Evolutionary conservation across 768 basidiomycete genomes (phyloP), one percentile per base, ranked within the genome.

Genomic region (Lactarius tabidus): DNA sequence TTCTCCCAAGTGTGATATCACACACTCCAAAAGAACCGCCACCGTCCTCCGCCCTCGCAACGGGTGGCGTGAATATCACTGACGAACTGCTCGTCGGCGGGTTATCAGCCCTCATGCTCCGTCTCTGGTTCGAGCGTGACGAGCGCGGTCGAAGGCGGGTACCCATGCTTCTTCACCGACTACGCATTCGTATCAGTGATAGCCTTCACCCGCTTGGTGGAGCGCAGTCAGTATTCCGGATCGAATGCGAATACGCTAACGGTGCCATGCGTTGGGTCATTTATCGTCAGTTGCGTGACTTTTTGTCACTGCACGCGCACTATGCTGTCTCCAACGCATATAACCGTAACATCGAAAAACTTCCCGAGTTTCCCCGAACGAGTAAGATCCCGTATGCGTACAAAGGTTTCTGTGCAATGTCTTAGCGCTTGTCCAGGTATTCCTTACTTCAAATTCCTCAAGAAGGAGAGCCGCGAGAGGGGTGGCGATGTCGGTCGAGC

Each of bases 221-320:
- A 26, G 78, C 84, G 53, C 90, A 90, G 72, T 85, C 91, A 6
- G 86, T 93, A 2, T 95, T 95, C 74, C 85, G 93, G 18, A 93
- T 95, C 69, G 93, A 95, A 75, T 98, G 95, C 74, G 92, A 97
- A 75, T 98, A 99, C 74, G 96, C 93, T 0, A 95, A 96, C 69
- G 93, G 93, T 26, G 88, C 89, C 15, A 86, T 83, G 72, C 80
- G 94, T 74, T 99, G 97, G 96, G 95, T 97, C 33, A 82, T 93
- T n/a, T 94, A 94, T 75, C 88, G 96, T 59, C 89, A 95, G 76
- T 81, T 97, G 60, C 87, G 92, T 67, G 96, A 98, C 74, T 97
- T 99, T 72, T 61, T 96, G 54, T 89, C 89, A 29, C 76, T 99
- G 28, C 95, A 98, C 74, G 83, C 89, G 0, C 95, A 98, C 74